phyloP scores from a whole-genome alignment of 108 stramenopile genomes.

The Nitzschia putrida region DNA sequence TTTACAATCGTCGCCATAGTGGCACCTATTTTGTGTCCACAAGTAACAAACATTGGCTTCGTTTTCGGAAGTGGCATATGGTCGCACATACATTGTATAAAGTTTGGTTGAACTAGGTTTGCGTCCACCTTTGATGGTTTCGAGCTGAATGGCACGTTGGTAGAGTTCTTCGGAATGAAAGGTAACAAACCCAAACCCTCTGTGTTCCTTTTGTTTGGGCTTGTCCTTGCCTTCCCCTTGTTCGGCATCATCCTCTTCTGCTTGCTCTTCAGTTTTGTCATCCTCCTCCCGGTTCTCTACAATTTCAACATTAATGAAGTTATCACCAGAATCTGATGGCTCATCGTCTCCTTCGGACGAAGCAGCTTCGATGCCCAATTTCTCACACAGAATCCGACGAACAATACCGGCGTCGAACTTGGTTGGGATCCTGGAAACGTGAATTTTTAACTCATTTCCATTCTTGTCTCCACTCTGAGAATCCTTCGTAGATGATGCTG shows the following conservation, averaged over 20 bases:
- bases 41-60: slow-evolving; percentile 55
- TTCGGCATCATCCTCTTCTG: slow-evolving; percentile 1
- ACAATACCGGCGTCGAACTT: slow-evolving; percentile 60
- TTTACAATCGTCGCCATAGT: slow-evolving; percentile 72
- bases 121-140: slow-evolving; percentile 59
- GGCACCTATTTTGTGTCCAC: slow-evolving; percentile 68
- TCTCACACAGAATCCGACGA: slow-evolving; percentile 46
- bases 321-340: slow-evolving; percentile 1
- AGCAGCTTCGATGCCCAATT: slow-evolving; percentile 22
- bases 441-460: slow-evolving; percentile 51
- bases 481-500: no score
- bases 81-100: slow-evolving; percentile 63
- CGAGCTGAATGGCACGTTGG: slow-evolving; percentile 43
- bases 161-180: slow-evolving; percentile 27
- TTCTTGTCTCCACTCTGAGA: slow-evolving; percentile 9
- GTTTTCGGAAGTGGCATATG: slow-evolving; percentile 29
- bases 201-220: slow-evolving; percentile 37
- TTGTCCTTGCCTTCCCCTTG: slow-evolving; percentile 19
- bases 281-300: slow-evolving; percentile 35
- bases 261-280: slow-evolving; percentile 4
- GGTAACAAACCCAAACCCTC: slow-evolving; percentile 79
- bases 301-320: slow-evolving; percentile 40
- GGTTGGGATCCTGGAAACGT: slow-evolving; percentile 73
- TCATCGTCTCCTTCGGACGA: slow-evolving; percentile 2
- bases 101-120: slow-evolving; percentile 54